phyloP scores from a whole-genome alignment of 2,329 filamentous ascomycete species.

The Claviceps fusiformis region DNA sequence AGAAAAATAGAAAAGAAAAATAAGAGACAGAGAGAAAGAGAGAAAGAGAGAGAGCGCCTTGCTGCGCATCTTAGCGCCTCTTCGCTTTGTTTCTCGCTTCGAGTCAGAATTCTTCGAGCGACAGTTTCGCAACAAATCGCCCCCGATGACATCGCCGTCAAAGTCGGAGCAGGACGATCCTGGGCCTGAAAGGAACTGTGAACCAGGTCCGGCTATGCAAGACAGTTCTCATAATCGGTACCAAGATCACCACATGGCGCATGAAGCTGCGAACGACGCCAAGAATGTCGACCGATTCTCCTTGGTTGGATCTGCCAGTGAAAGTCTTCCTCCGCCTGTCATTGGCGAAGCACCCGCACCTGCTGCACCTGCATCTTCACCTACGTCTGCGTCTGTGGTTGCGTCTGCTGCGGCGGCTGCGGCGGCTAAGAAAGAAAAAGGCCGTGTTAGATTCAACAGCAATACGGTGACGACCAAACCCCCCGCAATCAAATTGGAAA shows the following conservation, averaged over 20 bases:
- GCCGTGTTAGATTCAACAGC: slow-evolving; percentile 35
- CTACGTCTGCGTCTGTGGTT: background rate
- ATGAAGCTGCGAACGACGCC: background rate
- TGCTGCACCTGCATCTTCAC: background rate
- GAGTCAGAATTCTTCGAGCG: background rate
- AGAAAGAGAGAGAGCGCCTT: background rate
- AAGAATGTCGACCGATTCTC: background rate
- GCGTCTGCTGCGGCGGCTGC: slow-evolving; percentile 1
- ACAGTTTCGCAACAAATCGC: background rate
- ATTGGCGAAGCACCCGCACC: background rate
- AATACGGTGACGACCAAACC: slow-evolving; percentile 22
- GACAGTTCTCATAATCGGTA: background rate
- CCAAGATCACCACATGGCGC: background rate
- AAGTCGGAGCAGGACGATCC: slow-evolving; percentile 2
- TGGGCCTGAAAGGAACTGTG: background rate
- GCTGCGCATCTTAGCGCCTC: background rate
- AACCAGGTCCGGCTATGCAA: background rate
- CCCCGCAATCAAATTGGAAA: slow-evolving; percentile 8
- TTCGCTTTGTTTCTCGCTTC: background rate
- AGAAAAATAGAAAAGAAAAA: too few species aligned
- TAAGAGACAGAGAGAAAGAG: too few species aligned
- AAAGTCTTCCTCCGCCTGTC: background rate
- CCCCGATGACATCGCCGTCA: slow-evolving; percentile 4
- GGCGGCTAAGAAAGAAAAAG: slow-evolving; percentile 28
- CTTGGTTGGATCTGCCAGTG: background rate